Evolutionary conservation across 768 basidiomycete genomes (phyloP).

Genomic region (Phylloporus rhodoxanthus): DNA sequence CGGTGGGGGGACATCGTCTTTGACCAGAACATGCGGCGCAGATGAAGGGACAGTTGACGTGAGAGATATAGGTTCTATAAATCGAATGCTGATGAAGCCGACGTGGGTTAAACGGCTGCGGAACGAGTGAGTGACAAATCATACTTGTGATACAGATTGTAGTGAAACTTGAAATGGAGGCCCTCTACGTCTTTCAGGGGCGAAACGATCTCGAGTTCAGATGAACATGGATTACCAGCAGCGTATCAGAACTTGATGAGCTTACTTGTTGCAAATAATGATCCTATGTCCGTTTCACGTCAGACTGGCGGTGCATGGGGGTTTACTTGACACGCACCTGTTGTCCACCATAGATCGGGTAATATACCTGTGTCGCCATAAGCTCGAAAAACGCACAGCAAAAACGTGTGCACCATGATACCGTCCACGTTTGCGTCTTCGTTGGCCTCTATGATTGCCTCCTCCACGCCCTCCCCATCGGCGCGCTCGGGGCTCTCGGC

Average conservation of each 20-base stretch:
- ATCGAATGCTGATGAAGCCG: slow-evolving; percentile 69
- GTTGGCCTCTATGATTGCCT: slow-evolving; percentile 94
- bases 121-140: slow-evolving; percentile 13
- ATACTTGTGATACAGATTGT: slow-evolving; percentile 92
- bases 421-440: slow-evolving; percentile 81
- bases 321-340: slow-evolving; percentile 49
- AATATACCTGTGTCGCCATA: slow-evolving; percentile 64
- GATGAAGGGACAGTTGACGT: slow-evolving; percentile 38
- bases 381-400: not conserved
- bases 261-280: slow-evolving; percentile 92
- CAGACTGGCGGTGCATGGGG: not conserved
- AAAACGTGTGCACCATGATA: slow-evolving; percentile 70
- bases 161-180: slow-evolving; percentile 91
- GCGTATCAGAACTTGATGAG: too few relatives aligned
- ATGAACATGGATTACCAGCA: not conserved
- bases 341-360: slow-evolving; percentile 87
- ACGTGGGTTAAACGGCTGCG: not conserved
- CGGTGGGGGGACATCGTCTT: slow-evolving; percentile 61
- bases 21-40: slow-evolving; percentile 27
- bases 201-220: slow-evolving; percentile 69
- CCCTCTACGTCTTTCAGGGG: slow-evolving; percentile 98
- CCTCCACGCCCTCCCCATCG: slow-evolving; percentile 89
- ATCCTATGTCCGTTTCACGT: slow-evolving; percentile 46
- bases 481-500: slow-evolving; percentile 38
- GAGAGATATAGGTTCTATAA: slow-evolving; percentile 75